phyloP scores from a whole-genome alignment of 306 rosid genomes.

The Quercus alba region DNA sequence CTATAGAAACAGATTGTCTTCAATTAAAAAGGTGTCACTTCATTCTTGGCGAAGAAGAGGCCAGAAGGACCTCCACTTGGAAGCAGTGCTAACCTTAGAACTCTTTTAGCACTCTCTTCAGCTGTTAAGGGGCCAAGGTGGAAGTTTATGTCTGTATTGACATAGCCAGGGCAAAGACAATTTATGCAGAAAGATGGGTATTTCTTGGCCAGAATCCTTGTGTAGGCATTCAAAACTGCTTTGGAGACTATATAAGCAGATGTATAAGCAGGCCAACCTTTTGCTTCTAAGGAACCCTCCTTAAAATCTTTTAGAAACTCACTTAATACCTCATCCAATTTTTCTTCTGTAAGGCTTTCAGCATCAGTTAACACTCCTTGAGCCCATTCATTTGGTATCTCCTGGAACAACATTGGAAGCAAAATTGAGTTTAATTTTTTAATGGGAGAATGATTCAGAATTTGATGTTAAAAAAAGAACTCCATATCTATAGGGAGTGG shows the following conservation, averaged over 20 bases:
- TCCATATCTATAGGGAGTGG: background rate
- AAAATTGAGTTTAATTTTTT: background rate
- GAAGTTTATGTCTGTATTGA: constrained; percentile 2
- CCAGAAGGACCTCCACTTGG: constrained; percentile 11
- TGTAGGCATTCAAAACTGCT: constrained; percentile 16
- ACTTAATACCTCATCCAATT: constrained; percentile 4
- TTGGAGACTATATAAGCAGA: constrained; percentile 14
- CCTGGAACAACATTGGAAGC: background rate
- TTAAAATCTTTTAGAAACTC: constrained; percentile 13
- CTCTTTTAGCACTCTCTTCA: constrained; percentile 3
- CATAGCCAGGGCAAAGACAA: constrained; percentile 8
- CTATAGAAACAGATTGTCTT: too few relatives aligned
- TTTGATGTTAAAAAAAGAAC: background rate
- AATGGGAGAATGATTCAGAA: background rate
- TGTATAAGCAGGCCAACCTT: background rate
- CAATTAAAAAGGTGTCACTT: constrained; percentile 2
- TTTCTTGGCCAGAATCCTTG: constrained; percentile 18
- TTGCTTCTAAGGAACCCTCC: background rate
- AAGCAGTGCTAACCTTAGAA: background rate
- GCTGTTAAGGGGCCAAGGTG: background rate
- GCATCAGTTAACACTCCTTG: background rate
- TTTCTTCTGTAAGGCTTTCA: constrained; percentile 19
- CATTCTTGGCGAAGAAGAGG: background rate
- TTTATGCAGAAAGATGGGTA: constrained; percentile 2
- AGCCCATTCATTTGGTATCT: constrained; percentile 2